These are phyloP conservation scores for Coffea canephora DNA, from an alignment of 257 asterid species.

Conservation along the genomic window DNA sequence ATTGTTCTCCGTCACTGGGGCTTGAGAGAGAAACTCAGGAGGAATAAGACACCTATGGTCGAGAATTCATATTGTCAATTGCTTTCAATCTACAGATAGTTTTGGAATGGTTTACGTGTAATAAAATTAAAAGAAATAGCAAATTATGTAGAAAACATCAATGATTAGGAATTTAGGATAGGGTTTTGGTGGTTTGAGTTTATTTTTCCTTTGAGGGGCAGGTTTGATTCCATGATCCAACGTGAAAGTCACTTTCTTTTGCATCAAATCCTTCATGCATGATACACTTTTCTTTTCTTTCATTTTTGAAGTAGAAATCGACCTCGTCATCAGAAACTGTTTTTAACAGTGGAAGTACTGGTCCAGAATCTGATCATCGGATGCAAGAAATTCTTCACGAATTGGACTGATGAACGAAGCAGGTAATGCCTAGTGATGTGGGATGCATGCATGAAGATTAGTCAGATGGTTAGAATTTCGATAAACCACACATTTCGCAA, in stretches of 20 bases:
- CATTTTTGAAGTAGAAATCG: background rate
- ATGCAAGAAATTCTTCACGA: too few species aligned
- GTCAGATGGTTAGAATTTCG: too few species aligned
- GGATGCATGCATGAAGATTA: too few species aligned
- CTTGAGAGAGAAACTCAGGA: background rate
- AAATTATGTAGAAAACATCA: background rate
- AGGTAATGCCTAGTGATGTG: too few species aligned
- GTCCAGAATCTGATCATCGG: too few species aligned
- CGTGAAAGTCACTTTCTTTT: background rate
- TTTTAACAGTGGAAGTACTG: too few species aligned
- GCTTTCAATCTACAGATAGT: background rate
- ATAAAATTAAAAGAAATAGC: too few species aligned
- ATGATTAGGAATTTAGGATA: background rate
- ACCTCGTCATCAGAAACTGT: background rate
- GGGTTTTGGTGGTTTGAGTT: background rate
- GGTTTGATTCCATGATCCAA: background rate
- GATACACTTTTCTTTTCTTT: too few species aligned
- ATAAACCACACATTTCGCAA: too few species aligned
- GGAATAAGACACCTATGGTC: background rate
- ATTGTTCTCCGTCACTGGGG: background rate
- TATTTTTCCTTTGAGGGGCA: background rate
- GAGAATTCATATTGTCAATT: background rate
- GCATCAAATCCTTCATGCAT: too few species aligned
- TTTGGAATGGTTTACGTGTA: background rate
- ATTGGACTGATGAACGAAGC: too few species aligned